Percentiles rank a stretch among this genome's conserved stretches.
phyloP scores from a whole-genome alignment of 169 alveolate species.

The Plasmodium vinckei region DNA sequence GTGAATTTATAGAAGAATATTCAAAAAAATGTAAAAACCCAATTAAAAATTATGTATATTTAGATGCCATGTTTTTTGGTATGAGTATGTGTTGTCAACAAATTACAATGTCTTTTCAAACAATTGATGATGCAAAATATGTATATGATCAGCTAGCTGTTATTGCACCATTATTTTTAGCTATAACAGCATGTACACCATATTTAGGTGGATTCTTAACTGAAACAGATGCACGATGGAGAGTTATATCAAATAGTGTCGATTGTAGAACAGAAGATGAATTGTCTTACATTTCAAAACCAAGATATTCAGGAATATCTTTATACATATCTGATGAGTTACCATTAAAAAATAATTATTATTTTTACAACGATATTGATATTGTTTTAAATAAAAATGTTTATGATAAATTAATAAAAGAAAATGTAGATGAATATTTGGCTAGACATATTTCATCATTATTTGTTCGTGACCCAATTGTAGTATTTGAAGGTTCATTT shows the following conservation, averaged over 20 bases:
- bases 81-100: slow-evolving; percentile 96
- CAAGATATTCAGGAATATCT: slow-evolving; percentile 93
- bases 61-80: slow-evolving; percentile 97
- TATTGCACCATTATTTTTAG: slow-evolving; percentile 93
- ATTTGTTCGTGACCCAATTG: slow-evolving; percentile 95
- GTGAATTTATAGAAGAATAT: slow-evolving; percentile 63
- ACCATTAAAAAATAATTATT: slow-evolving; percentile 78
- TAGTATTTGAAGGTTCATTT: slow-evolving; percentile 86
- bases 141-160: slow-evolving; percentile 95
- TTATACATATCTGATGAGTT: slow-evolving; percentile 90
- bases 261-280: slow-evolving; percentile 96
- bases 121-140: slow-evolving; percentile 90
- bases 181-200: slow-evolving; percentile 95
- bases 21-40: slow-evolving; percentile 83
- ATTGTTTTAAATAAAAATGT: slow-evolving; percentile 88
- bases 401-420: slow-evolving; percentile 81
- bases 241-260: slow-evolving; percentile 90
- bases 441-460: slow-evolving; percentile 93
- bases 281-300: slow-evolving; percentile 86
- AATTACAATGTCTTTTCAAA: slow-evolving; percentile 89
- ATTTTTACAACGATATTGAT: slow-evolving; percentile 88
- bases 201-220: slow-evolving; percentile 93
- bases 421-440: slow-evolving; percentile 90
- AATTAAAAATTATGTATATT: slow-evolving; percentile 87
- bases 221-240: slow-evolving; percentile 95